Evolutionary conservation across 2,329 filamentous ascomycete species (phyloP).

Genomic region (Coniosporium tulheliwenetii): DNA sequence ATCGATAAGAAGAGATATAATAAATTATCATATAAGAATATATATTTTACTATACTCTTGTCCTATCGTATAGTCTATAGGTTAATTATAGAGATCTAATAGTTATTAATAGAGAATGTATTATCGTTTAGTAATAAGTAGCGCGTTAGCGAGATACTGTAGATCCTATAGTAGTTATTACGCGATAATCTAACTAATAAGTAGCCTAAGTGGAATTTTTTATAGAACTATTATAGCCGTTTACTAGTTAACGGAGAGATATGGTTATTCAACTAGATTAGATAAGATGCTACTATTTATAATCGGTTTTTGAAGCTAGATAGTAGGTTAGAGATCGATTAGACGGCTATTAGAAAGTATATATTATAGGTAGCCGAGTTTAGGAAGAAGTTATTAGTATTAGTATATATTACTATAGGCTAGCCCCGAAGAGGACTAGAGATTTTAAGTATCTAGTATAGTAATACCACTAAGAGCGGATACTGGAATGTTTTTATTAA

Average conservation of each 20-base stretch:
- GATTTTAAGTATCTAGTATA: conserved; percentile 4
- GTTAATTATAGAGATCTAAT: not conserved
- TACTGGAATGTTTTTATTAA: conserved; percentile 8
- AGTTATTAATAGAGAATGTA: not conserved
- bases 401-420: conserved; percentile 7
- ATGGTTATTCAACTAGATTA: not conserved
- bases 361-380: conserved; percentile 2
- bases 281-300: not conserved
- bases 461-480: conserved; percentile 5
- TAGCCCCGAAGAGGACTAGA: conserved; percentile 7
- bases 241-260: not conserved
- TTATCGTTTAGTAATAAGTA: too few relatives aligned
- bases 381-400: conserved; percentile 4
- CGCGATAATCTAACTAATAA: too few relatives aligned
- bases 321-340: not conserved
- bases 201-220: not conserved
- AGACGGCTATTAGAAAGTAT: not conserved
- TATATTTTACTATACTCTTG: not conserved
- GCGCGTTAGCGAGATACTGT: too few relatives aligned
- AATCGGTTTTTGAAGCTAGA: not conserved
- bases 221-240: not conserved
- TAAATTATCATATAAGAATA: not conserved
- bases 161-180: too few relatives aligned
- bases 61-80: not conserved
- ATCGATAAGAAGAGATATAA: too few relatives aligned